Evolutionary conservation across 352 stramenopile species (phyloP).

Genomic region (Blastocystis sp.): DNA sequence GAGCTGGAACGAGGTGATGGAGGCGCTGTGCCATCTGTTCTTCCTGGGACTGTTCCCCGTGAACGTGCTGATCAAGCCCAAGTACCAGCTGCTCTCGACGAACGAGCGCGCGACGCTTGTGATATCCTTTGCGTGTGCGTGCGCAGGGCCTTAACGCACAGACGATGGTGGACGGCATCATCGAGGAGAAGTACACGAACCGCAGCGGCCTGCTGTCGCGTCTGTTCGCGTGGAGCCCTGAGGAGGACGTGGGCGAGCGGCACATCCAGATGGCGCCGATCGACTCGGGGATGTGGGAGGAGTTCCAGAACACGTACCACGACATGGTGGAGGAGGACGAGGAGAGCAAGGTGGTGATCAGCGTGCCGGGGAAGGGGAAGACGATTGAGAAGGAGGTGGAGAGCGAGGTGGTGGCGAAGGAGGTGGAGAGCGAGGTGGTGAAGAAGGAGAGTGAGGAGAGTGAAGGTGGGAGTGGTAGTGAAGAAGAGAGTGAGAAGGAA

Average conservation of each 20-base stretch:
- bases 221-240: conserved; percentile 55
- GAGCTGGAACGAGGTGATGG: conserved; percentile 71
- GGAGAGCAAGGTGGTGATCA: too few species aligned
- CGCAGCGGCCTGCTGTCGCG: conserved; percentile 40
- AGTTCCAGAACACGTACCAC: conserved; percentile 1
- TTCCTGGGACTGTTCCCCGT: conserved; percentile 69
- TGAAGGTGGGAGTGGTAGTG: background rate
- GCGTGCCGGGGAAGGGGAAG: background rate
- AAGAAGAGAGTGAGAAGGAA: background rate
- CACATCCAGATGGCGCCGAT: conserved; percentile 59
- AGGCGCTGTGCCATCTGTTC: conserved; percentile 61
- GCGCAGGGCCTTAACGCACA: background rate
- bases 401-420: background rate
- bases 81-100: conserved; percentile 44
- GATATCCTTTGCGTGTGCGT: background rate
- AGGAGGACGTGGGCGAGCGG: conserved; percentile 41
- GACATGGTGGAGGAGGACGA: background rate
- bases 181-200: conserved; percentile 45
- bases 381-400: conserved; percentile 3
- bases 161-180: conserved; percentile 54
- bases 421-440: background rate
- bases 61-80: background rate
- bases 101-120: conserved; percentile 40
- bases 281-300: conserved; percentile 28
- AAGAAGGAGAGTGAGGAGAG: background rate